These are phyloP conservation scores for Gynochthodes officinalis DNA, from an alignment of 257 asterid genomes.

Conservation along the genomic window DNA sequence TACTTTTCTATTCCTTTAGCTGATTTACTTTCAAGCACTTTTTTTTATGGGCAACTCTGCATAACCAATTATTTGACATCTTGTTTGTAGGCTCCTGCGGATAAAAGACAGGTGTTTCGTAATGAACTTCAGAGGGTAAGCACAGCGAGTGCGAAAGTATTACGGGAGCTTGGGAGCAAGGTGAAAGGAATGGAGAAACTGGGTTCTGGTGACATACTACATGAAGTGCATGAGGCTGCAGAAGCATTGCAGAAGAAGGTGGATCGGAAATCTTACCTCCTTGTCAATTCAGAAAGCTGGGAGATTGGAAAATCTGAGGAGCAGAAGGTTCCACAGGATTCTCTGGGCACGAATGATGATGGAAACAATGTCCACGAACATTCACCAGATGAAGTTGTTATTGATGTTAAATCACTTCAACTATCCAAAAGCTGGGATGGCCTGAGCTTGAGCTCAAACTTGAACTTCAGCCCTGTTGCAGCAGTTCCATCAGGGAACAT, in stretches of 20 bases:
- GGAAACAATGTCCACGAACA: constrained; percentile 15
- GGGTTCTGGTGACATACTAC: constrained; percentile 29
- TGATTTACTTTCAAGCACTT: background rate
- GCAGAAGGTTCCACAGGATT: constrained; percentile 31
- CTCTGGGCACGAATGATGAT: constrained; percentile 25
- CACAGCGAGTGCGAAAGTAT: constrained; percentile 48
- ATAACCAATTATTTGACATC: background rate
- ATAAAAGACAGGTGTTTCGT: constrained; percentile 60
- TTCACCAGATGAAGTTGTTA: constrained; percentile 43
- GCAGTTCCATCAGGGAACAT: constrained; percentile 11
- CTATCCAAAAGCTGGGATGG: constrained; percentile 47
- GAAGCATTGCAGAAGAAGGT: constrained; percentile 44
- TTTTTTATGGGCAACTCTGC: background rate
- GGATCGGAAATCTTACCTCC: constrained; percentile 60
- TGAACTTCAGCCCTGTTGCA: constrained; percentile 8
- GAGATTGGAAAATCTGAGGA: constrained; percentile 39
- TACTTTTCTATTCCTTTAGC: background rate
- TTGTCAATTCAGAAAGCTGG: constrained; percentile 69
- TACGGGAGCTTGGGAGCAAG: constrained; percentile 54
- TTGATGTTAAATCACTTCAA: constrained; percentile 31
- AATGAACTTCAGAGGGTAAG: constrained; percentile 60
- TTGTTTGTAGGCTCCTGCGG: constrained; percentile 57
- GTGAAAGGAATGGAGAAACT: constrained; percentile 65
- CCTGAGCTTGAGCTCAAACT: background rate
- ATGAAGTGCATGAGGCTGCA: constrained; percentile 47